Percentiles rank a stretch among this genome's conserved stretches.
phyloP scores from a whole-genome alignment of 805 yeast genomes.

The Pichia californica region DNA sequence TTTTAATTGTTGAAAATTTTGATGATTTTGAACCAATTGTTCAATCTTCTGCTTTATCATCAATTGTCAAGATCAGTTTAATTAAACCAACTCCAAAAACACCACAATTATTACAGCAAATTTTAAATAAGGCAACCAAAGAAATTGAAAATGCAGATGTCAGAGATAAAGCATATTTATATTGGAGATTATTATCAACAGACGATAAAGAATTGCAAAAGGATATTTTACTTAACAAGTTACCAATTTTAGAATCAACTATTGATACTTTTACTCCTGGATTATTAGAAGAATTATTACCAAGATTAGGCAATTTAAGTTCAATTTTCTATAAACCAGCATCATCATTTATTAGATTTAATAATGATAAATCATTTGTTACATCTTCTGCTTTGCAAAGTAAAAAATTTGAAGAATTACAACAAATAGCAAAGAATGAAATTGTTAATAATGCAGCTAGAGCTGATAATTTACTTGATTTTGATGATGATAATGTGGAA shows the following conservation, averaged over 20 bases:
- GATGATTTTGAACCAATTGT: conserved; percentile 52
- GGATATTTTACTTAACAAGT: conserved; percentile 49
- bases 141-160: conserved; percentile 69
- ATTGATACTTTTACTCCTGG: conserved; percentile 65
- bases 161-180: conserved; percentile 71
- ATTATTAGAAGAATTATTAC: conserved; percentile 58
- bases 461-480: conserved; percentile 78
- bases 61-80: conserved; percentile 53
- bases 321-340: conserved; percentile 88
- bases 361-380: conserved; percentile 14
- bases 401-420: conserved; percentile 70
- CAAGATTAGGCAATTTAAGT: conserved; percentile 78
- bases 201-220: conserved; percentile 37
- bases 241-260: conserved; percentile 69
- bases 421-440: conserved; percentile 70
- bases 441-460: conserved; percentile 51
- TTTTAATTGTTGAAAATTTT: conserved; percentile 43
- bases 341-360: conserved; percentile 41
- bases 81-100: conserved; percentile 27
- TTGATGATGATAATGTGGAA: conserved; percentile 55
- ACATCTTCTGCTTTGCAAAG: conserved; percentile 30
- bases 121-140: conserved; percentile 57
- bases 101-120: conserved; percentile 45
- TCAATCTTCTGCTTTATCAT: conserved; percentile 53
- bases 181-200: conserved; percentile 68